phyloP scores from a whole-genome alignment of 2,329 filamentous ascomycete genomes.

The Hypomyces perniciosus region DNA sequence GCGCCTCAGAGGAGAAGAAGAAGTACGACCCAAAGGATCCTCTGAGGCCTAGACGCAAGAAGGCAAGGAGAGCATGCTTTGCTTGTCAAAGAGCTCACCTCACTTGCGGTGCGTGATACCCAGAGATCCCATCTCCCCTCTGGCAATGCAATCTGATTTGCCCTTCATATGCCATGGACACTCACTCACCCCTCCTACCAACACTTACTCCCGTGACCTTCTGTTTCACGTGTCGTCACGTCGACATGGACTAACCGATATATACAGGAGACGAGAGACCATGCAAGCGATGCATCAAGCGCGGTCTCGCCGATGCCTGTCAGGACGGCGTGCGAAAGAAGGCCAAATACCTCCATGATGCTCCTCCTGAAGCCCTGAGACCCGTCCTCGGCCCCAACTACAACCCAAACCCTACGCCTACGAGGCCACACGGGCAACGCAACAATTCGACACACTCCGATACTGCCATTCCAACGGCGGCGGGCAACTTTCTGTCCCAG shows the following conservation, averaged over 20 bases:
- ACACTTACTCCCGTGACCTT: not conserved
- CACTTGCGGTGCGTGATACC: slow-evolving; percentile 79
- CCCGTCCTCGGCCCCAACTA: slow-evolving; percentile 73
- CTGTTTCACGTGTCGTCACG: not conserved
- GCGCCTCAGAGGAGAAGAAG: slow-evolving; percentile 53
- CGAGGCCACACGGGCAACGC: slow-evolving; percentile 40
- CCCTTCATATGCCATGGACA: not conserved
- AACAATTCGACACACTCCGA: slow-evolving; percentile 45
- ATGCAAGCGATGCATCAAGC: slow-evolving; percentile 89
- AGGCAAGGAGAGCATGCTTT: slow-evolving; percentile 90
- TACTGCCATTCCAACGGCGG: slow-evolving; percentile 31
- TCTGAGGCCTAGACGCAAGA: slow-evolving; percentile 82
- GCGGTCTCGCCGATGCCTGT: slow-evolving; percentile 82
- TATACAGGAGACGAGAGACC: slow-evolving; percentile 82
- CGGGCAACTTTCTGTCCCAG: slow-evolving; percentile 44
- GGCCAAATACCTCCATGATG: slow-evolving; percentile 97
- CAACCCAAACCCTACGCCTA: slow-evolving; percentile 50
- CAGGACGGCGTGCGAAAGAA: slow-evolving; percentile 98
- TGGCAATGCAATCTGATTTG: not conserved
- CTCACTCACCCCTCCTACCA: not conserved
- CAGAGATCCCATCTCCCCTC: not conserved
- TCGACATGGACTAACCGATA: not conserved
- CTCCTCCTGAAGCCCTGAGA: slow-evolving; percentile 79
- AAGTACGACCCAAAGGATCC: slow-evolving; percentile 84
- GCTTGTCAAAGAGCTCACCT: slow-evolving; percentile 95